Conservation (phyloP, 1,284 basidiomycete genomes). For the Ustilago crameri region DNA sequence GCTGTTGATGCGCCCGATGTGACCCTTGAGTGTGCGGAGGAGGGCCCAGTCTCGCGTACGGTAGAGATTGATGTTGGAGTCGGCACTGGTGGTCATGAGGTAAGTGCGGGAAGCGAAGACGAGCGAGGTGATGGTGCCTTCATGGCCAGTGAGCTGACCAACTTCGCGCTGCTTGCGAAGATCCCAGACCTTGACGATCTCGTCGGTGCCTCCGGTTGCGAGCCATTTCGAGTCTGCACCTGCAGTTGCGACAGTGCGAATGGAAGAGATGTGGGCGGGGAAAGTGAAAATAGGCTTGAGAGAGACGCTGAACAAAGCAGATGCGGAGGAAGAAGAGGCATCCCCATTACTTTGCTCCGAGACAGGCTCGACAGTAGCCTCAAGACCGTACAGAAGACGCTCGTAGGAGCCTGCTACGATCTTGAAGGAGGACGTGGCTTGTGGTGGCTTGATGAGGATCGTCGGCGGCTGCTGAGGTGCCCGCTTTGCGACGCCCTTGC, state of each 20-base stretch:
- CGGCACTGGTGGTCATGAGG: conserved; percentile 87
- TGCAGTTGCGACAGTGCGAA: conserved; percentile 77
- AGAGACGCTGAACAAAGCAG: conserved; percentile 47
- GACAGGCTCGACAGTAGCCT: conserved; percentile 73
- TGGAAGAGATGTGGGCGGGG: conserved; percentile 91
- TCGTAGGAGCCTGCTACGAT: conserved; percentile 92
- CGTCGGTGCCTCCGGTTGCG: conserved; percentile 91
- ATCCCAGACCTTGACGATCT: conserved; percentile 98
- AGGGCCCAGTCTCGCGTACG: conserved; percentile 92
- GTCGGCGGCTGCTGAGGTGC: conserved; percentile 9
- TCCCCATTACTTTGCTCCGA: conserved; percentile 50
- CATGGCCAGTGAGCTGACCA: conserved; percentile 89
- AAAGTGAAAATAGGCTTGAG: conserved; percentile 90
- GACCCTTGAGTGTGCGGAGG: conserved; percentile 86
- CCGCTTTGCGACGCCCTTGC: conserved; percentile 15
- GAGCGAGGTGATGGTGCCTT: conserved; percentile 91
- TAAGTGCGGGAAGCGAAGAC: conserved; percentile 88
- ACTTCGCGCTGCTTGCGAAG: conserved; percentile 87
- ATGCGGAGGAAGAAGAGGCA: conserved; percentile 26
- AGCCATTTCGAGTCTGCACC: conserved; percentile 85
- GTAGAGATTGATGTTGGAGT: conserved; percentile 81
- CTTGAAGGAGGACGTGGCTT: conserved; percentile 73
- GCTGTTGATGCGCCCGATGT: conserved; percentile 89
- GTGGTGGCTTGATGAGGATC: conserved; percentile 43
- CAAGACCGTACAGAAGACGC: conserved; percentile 90